Base-by-base conservation (phyloP, 2,329 filamentous ascomycete genomes). In the Fusarium sp. region DNA sequence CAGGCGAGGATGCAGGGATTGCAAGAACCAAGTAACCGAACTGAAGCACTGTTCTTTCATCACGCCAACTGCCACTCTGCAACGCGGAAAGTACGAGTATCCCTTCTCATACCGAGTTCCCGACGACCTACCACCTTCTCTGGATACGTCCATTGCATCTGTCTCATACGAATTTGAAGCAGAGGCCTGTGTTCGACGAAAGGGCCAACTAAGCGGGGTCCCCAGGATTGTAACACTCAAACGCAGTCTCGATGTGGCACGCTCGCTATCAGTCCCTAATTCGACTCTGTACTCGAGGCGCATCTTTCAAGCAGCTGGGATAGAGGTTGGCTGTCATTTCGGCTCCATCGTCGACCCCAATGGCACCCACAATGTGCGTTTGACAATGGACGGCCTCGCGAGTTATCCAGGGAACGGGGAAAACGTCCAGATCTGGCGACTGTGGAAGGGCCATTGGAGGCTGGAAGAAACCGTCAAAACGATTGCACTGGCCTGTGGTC, bases 401-500 rank as follows among this genome's bases (percentile, higher is more conserved):
- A 92, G 90, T 74, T 84, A 85, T 73, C 93, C 93, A 80, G 83
- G 87, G 37, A 89, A 91, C 24, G 90, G 89, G 59, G 91, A 93
- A 78, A 95, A 91, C 5, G 88, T 95, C 64, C 68, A 77, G 16
- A 87, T 90, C 77, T 98, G 96, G 96, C 93, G 93, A 76, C 87
- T 98, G 24, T 94, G 95, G 80, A 97, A 97, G 82, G 89, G 98
- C 71, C 94, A 93, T 65, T 98, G 96, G 97, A 92, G 93, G 74
- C 91, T 98, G 58, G 95, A 98, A 78, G 96, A 98, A 85, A 92
- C 91, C 35, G 89, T 94, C 80, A 92, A 92, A 82, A 91, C 92
- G 31, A 87, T 95, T 35, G 93, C 93, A 0, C 91, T 92, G 0
- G 93, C 95, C 5, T 98, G 97, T 84, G 77, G 88, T 27, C 92